These are phyloP conservation scores for Lepidium didymum DNA, from an alignment of 345 rosid species.

Conservation along the genomic window DNA sequence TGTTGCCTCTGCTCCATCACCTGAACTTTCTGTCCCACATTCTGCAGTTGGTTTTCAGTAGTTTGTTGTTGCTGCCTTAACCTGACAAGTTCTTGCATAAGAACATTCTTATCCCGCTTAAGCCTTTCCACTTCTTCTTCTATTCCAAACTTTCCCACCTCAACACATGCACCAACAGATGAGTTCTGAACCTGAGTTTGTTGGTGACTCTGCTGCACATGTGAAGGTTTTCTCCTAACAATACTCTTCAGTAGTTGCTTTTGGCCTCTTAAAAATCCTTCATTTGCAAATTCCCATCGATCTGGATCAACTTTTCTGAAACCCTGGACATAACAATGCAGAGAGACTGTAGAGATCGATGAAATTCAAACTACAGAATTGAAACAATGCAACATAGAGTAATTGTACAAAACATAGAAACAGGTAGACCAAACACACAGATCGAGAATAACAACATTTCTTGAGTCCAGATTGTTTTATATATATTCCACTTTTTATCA, in stretches of 20 bases:
- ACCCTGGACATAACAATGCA: slow-evolving; percentile 42
- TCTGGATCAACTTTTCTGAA: slow-evolving; percentile 89
- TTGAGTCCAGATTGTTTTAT: slow-evolving; percentile 1
- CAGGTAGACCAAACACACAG: slow-evolving; percentile 9
- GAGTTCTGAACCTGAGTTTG: slow-evolving; percentile 52
- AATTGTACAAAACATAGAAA: background rate
- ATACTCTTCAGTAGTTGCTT: slow-evolving; percentile 62
- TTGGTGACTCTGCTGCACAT: slow-evolving; percentile 46
- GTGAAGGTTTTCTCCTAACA: slow-evolving; percentile 59
- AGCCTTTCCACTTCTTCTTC: slow-evolving; percentile 85
- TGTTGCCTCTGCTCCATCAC: slow-evolving; percentile 94
- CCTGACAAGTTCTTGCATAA: slow-evolving; percentile 89
- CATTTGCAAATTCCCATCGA: slow-evolving; percentile 86
- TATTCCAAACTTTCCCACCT: slow-evolving; percentile 82
- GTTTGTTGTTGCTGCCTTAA: slow-evolving; percentile 84
- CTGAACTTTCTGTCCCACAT: slow-evolving; percentile 71
- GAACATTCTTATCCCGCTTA: slow-evolving; percentile 82
- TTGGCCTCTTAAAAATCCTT: slow-evolving; percentile 78
- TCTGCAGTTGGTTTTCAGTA: slow-evolving; percentile 65
- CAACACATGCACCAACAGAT: slow-evolving; percentile 64
- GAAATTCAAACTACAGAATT: background rate
- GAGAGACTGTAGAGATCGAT: background rate
- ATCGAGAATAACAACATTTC: slow-evolving; percentile 13
- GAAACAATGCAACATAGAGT: background rate
- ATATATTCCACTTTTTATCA: background rate